A percentile compares a stretch with the other conserved stretches of the same genome.
Conservation (phyloP, 1,284 basidiomycete genomes). For the Erythrobasidium hasegawianum region DNA sequence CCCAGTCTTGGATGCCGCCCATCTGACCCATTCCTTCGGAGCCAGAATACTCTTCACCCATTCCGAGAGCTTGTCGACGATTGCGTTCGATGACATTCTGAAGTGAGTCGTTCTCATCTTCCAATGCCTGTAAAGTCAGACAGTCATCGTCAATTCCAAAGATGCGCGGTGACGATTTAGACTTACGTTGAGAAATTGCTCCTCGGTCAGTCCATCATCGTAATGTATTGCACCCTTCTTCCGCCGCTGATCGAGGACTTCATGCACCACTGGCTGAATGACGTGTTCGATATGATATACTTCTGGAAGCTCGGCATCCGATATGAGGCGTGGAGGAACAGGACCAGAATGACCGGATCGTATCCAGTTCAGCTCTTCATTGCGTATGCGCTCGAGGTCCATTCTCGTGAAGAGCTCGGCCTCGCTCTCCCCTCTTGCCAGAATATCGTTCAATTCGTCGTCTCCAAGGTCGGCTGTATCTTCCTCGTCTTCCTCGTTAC, state of each 20-base stretch:
- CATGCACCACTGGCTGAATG: conserved; percentile 57
- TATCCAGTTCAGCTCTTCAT: conserved; percentile 68
- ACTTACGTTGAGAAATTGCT: conserved; percentile 78
- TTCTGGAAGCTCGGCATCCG: conserved; percentile 84
- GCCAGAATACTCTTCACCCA: conserved; percentile 5
- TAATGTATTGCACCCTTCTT: conserved; percentile 82
- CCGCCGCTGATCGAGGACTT: conserved; percentile 62
- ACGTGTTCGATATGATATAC: conserved; percentile 78
- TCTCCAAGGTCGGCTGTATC: conserved; percentile 95
- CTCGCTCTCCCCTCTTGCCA: conserved; percentile 82
- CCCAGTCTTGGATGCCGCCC: conserved; percentile 27
- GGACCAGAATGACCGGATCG: conserved; percentile 71
- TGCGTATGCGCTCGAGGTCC: conserved; percentile 77
- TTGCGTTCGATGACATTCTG: conserved; percentile 19
- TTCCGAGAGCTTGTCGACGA: conserved; percentile 23
- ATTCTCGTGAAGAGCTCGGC: conserved; percentile 72
- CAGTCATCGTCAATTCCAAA: no score
- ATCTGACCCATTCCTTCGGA: conserved; percentile 13
- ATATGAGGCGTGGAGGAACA: conserved; percentile 73
- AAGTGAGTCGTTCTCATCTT: conserved; percentile 39
- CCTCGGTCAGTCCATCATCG: conserved; percentile 89
- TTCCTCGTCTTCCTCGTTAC: conserved; percentile 85
- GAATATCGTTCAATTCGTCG: conserved; percentile 91
- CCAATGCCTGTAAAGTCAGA: conserved; percentile 40
- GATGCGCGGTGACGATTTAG: background rate